Evolutionary conservation across 2,329 filamentous ascomycete species (phyloP).

Genomic region (Claviceps sp.): DNA sequence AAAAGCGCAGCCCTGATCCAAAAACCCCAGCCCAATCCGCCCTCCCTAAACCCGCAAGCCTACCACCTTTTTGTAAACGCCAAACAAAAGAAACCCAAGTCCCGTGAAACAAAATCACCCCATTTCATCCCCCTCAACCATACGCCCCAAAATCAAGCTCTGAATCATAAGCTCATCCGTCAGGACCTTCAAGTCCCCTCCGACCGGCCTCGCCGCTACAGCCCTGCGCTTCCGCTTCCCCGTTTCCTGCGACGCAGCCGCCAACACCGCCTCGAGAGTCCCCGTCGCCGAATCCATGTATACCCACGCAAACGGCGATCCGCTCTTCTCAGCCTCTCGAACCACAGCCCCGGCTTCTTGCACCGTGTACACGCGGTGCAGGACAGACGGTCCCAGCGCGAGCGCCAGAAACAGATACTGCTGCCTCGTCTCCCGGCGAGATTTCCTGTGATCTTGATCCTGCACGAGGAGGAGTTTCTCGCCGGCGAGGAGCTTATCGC

Average conservation of each 20-base stretch:
- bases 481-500: conserved; percentile 50
- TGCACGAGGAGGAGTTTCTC: conserved; percentile 50
- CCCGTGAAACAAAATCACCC: neutral
- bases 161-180: conserved; percentile 83
- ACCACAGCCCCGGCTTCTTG: conserved; percentile 51
- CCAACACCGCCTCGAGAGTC: conserved; percentile 37
- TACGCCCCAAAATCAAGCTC: conserved; percentile 73
- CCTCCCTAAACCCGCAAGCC: too few species aligned
- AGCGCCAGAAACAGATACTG: conserved; percentile 71
- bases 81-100: neutral
- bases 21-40: too few species aligned
- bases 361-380: conserved; percentile 53
- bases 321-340: conserved; percentile 32
- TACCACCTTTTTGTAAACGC: too few species aligned
- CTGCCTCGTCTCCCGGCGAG: conserved; percentile 49
- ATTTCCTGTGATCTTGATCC: conserved; percentile 42
- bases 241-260: conserved; percentile 10
- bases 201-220: conserved; percentile 16
- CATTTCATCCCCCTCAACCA: conserved; percentile 46
- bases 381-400: conserved; percentile 54
- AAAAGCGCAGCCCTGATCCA: too few species aligned
- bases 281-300: conserved; percentile 58
- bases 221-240: conserved; percentile 28
- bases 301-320: conserved; percentile 56
- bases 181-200: conserved; percentile 50